Evolutionary conservation across 805 yeast species (phyloP).

Genomic region (Diddensiella transvaalensis): DNA sequence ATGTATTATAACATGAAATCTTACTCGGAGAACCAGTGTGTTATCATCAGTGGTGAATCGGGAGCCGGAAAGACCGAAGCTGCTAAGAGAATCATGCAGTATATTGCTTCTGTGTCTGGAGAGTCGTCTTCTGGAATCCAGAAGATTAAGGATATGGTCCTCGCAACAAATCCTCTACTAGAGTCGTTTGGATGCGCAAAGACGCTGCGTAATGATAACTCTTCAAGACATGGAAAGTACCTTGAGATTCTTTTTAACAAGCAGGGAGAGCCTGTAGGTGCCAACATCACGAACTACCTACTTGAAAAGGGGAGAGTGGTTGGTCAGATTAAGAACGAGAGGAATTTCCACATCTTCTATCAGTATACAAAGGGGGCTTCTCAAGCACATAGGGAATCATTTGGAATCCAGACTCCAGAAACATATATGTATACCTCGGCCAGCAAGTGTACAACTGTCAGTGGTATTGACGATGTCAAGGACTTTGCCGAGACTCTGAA

Average conservation of each 20-base stretch:
- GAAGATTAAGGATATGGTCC: slow-evolving; percentile 91
- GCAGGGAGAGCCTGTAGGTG: slow-evolving; percentile 85
- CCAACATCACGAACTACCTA: slow-evolving; percentile 91
- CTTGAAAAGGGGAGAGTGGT: slow-evolving; percentile 96
- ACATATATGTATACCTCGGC: slow-evolving; percentile 84
- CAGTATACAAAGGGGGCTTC: slow-evolving; percentile 92
- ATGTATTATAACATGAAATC: slow-evolving; percentile 95
- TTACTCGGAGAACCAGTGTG: slow-evolving; percentile 93
- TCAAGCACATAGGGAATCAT: slow-evolving; percentile 73
- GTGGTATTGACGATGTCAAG: slow-evolving; percentile 74
- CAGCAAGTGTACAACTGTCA: slow-evolving; percentile 81
- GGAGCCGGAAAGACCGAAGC: slow-evolving; percentile 99
- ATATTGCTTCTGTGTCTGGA: slow-evolving; percentile 82
- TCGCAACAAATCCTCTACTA: slow-evolving; percentile 90
- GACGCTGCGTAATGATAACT: slow-evolving; percentile 82
- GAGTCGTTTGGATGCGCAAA: slow-evolving; percentile 95
- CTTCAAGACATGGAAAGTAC: slow-evolving; percentile 91
- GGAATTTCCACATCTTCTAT: slow-evolving; percentile 96
- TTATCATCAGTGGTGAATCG: slow-evolving; percentile 94
- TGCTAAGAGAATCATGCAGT: slow-evolving; percentile 96
- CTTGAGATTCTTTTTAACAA: slow-evolving; percentile 83
- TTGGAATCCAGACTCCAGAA: slow-evolving; percentile 93
- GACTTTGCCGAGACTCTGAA: slow-evolving; percentile 78
- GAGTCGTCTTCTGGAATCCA: slow-evolving; percentile 64
- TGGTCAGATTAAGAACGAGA: slow-evolving; percentile 85